Percentiles rank a stretch among this genome's conserved stretches.
Evolutionary conservation across 1,284 basidiomycete species (phyloP).

Genomic region (Tylopilus sp.): DNA sequence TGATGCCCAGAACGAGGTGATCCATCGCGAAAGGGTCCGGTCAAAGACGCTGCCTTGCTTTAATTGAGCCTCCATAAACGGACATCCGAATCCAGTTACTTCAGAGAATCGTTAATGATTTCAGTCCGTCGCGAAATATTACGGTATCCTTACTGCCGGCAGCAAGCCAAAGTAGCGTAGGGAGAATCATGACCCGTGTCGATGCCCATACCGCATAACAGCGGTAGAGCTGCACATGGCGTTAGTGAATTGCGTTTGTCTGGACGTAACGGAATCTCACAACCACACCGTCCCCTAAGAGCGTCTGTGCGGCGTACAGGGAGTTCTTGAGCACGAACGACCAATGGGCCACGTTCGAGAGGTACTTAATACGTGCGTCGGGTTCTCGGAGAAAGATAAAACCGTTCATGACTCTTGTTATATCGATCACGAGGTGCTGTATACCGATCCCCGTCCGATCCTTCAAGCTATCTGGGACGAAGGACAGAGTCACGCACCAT

Average conservation of each 20-base stretch:
- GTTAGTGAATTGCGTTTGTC: conserved; percentile 1
- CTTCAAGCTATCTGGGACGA: no score
- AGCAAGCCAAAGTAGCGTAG: conserved; percentile 21
- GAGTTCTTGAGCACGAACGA: conserved; percentile 31
- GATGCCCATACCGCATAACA: conserved; percentile 27
- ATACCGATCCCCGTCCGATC: not conserved
- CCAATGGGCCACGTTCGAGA: conserved; percentile 25
- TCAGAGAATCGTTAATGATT: not conserved
- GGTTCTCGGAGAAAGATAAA: conserved; percentile 6
- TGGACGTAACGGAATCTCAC: conserved; percentile 17
- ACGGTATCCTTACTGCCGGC: conserved; percentile 12
- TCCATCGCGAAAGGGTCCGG: conserved; percentile 14
- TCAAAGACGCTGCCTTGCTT: conserved; percentile 11
- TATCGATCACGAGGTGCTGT: conserved; percentile 23
- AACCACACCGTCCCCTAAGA: conserved; percentile 35
- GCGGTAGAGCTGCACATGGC: conserved; percentile 21
- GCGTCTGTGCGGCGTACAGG: conserved; percentile 34
- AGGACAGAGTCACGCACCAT: conserved; percentile 4
- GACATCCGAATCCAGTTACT: conserved; percentile 22
- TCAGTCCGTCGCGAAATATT: not conserved
- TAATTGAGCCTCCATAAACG: conserved; percentile 8
- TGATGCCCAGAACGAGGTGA: conserved; percentile 14
- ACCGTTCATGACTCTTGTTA: conserved; percentile 18
- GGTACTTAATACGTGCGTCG: conserved; percentile 16
- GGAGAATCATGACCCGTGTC: conserved; percentile 17